phyloP scores from a whole-genome alignment of 192 early-diverging fungal genomes.

The Mortierella antarctica region DNA sequence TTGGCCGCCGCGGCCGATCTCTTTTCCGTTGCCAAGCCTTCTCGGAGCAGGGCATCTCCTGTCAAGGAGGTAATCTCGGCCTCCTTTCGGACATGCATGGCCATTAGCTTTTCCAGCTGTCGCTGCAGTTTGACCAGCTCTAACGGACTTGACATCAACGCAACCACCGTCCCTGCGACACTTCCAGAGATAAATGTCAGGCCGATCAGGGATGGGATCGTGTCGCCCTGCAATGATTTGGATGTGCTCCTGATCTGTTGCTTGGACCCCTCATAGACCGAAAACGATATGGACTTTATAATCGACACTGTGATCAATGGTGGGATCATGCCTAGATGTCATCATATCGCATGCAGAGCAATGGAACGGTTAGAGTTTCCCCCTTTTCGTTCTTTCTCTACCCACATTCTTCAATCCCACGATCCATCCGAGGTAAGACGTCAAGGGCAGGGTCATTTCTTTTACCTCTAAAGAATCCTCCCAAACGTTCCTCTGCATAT shows the following conservation, averaged over 20 bases:
- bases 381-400: too few relatives aligned
- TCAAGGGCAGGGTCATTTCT: too few relatives aligned
- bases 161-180: conserved; percentile 72
- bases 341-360: not conserved
- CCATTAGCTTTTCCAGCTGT: conserved; percentile 73
- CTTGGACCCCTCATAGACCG: conserved; percentile 85
- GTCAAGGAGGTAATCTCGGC: conserved; percentile 54
- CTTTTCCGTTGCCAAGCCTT: conserved; percentile 35
- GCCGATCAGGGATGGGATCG: conserved; percentile 55
- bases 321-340: conserved; percentile 70
- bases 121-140: conserved; percentile 84
- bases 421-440: too few relatives aligned
- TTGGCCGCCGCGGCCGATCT: conserved; percentile 4
- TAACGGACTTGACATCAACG: conserved; percentile 76
- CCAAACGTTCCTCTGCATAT: conserved; percentile 81
- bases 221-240: conserved; percentile 40
- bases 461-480: conserved; percentile 90
- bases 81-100: conserved; percentile 59
- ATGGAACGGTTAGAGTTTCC: not conserved
- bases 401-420: too few relatives aligned
- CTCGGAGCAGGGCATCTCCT: conserved; percentile 30
- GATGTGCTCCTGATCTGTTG: conserved; percentile 56
- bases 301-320: conserved; percentile 85
- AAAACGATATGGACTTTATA: conserved; percentile 92
- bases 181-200: conserved; percentile 66